Percentiles rank a stretch among this genome's conserved stretches.
These are phyloP conservation scores for Aspergillus affinis DNA, from an alignment of 495 filamentous ascomycete genomes.

Conservation along the genomic window DNA sequence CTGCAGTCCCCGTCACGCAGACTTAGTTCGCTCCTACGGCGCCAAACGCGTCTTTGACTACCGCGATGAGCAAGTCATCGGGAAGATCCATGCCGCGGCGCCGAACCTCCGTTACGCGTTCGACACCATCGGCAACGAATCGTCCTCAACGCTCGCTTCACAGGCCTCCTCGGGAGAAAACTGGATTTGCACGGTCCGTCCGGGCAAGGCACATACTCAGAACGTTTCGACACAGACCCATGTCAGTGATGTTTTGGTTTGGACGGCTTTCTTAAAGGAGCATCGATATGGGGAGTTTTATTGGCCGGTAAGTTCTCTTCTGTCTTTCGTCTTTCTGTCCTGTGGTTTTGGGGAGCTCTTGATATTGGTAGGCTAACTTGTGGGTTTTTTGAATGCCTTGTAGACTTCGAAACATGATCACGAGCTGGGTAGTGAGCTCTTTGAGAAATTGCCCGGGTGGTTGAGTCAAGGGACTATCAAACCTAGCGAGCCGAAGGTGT, in stretches of 20 bases:
- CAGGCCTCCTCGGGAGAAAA: slow-evolving; percentile 6
- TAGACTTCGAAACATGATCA: slow-evolving; percentile 30
- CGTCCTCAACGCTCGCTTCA: slow-evolving; percentile 22
- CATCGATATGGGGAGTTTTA: slow-evolving; percentile 25
- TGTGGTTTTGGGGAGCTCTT: neutral
- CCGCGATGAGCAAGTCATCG: slow-evolving; percentile 22
- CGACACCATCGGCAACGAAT: slow-evolving; percentile 29
- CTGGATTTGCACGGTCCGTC: slow-evolving; percentile 32
- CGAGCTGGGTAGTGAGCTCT: slow-evolving; percentile 27
- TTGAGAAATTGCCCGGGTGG: slow-evolving; percentile 28
- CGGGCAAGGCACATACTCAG: slow-evolving; percentile 30
- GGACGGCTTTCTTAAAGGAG: slow-evolving; percentile 36
- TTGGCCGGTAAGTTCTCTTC: slow-evolving; percentile 24
- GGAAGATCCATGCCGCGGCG: slow-evolving; percentile 18
- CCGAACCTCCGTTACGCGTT: slow-evolving; percentile 23
- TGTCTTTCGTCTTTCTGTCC: neutral
- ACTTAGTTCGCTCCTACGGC: slow-evolving; percentile 47
- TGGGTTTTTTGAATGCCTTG: too few species aligned
- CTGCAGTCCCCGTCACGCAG: slow-evolving; percentile 50
- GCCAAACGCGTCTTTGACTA: slow-evolving; percentile 57
- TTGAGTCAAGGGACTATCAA: slow-evolving; percentile 23
- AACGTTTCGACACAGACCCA: slow-evolving; percentile 16
- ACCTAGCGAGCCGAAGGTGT: slow-evolving; percentile 17
- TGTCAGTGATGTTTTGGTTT: slow-evolving; percentile 35
- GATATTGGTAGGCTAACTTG: neutral